Percentiles rank a stretch among this genome's conserved stretches.
phyloP scores from a whole-genome alignment of 225 moss, liverwort and hornwort species.

The Marchantia polymorpha region DNA sequence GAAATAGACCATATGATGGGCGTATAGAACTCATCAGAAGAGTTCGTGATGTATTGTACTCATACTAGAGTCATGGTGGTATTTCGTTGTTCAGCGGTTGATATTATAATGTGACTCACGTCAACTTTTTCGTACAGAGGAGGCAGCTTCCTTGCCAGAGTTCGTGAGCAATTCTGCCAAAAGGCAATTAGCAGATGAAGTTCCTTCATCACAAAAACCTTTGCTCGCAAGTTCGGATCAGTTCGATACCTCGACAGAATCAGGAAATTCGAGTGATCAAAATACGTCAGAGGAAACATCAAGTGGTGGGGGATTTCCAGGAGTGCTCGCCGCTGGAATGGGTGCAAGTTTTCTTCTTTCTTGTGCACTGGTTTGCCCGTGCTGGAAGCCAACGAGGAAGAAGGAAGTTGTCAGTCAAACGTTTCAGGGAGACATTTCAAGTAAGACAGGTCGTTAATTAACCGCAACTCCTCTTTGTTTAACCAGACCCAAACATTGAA shows the following conservation, averaged over 20 bases:
- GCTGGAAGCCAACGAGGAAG: slow-evolving; percentile 25
- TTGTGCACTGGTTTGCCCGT: slow-evolving; percentile 35
- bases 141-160: not conserved
- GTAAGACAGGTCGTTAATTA: slow-evolving; percentile 2
- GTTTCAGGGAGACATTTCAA: slow-evolving; percentile 9
- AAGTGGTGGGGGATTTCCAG: slow-evolving; percentile 5
- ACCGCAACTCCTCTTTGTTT: not conserved
- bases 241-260: not conserved
- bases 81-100: no score
- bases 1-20: no score
- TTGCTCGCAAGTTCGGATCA: not conserved
- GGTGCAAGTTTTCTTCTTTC: slow-evolving; percentile 36
- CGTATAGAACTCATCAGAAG: no score
- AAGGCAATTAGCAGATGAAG: slow-evolving; percentile 27
- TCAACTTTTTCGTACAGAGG: not conserved
- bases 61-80: no score
- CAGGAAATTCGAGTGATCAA: not conserved
- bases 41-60: no score
- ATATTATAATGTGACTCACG: no score
- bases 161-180: not conserved
- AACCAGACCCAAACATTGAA: not conserved
- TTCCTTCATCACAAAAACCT: slow-evolving; percentile 11
- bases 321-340: slow-evolving; percentile 36
- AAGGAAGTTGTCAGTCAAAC: slow-evolving; percentile 19
- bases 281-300: slow-evolving; percentile 16